Evolutionary conservation across 2,329 filamentous ascomycete species (phyloP), one percentile per base, ranked within the genome.

Genomic region (Botrytis porri): DNA sequence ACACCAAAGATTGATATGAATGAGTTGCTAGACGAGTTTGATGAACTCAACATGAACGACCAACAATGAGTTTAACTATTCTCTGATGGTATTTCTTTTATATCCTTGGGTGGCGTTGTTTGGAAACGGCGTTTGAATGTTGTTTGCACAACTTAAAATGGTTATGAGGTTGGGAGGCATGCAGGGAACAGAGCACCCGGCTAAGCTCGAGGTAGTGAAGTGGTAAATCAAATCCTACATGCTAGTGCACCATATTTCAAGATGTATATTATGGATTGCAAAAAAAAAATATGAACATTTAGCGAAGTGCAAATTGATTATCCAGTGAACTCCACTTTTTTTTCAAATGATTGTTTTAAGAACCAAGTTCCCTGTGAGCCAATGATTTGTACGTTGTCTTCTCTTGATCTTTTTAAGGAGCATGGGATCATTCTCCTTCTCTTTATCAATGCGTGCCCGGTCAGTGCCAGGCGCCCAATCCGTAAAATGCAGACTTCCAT

Each of bases 21-120:
- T 32, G 92, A 95, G 82, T 83, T 98, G 80, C 86, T 97, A 79
- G 95, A 98, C 81, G 95, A 97, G 82, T 94, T 98, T 85, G 94
- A 97, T 80, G 95, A 97, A 79, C 88, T 97, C 81, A 90, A 88
- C 63, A 90, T 97, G 71, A 60, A 79, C 35, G 79, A 80, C 77
- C 72, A 74, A 41, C 51, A 75, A 43, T 74, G 71, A 69, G 37
- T 65, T 73, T 41, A 59, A 35, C n/a, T 12, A 37, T 62, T 65
- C 39, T 74, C 62, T 71, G 45, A 66, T 29, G 45, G 61, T 18
- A 51, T n/a, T 43, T 64, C 62, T 71, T 57, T 71, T 66, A 66
- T 66, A 71, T 71, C 61, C 61, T 71, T 69, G 70, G 61, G 48
- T 41, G 70, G 70, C 70, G 70, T 71, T 71, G 22, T 37, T 63